Base-by-base conservation (phyloP, 2,329 filamentous ascomycete genomes). In the Penicillium expansum region DNA sequence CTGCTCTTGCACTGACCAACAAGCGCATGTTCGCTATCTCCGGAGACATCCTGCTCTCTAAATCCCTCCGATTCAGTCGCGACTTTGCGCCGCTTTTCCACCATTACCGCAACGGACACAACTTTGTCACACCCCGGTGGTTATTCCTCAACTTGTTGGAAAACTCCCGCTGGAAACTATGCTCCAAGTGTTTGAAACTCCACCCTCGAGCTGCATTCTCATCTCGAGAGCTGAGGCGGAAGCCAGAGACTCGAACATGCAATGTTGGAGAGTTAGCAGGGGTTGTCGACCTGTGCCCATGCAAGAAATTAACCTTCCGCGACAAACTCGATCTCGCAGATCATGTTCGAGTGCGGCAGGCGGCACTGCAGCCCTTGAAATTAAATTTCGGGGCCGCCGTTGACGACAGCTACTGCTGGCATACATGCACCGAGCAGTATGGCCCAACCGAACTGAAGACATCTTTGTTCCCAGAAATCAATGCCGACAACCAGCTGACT, bases 51-150 rank as follows among this genome's bases (percentile, higher is more conserved):
- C 56, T 75, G 27, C 52, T 60, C 14, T 70, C 69, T 1, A 68
- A 74, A 57, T 67, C 67, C 20, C 67, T 75, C 37, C 71, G 64
- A n/a, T 76, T 76, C 56, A 61, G 50, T 59, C 70, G 71, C 42
- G 73, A 76, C 39, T 76, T 76, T 59, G 72, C 73, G 16, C 73
- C 72, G 5, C 60, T 75, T 8, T 74, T 76, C 48, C 72, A 74
- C 56, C 73, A 76, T 51, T 75, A 76, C 47, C 69, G 69, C 30
- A 72, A 72, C 47, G 67, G 64, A 39, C 71, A 74, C 51, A 76
- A 67, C 54, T 74, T 73, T 49, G 65, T 64, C 38, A 72, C 71
- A 6, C 64, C 70, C 13, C 67, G 73, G 14, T 76, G 73, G 73
- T 67, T 74, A 43, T 66, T 76, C 29, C 59, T 76, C 58, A 71